phyloP scores from a whole-genome alignment of 2,329 filamentous ascomycete species.

The Hortaea sp. region DNA sequence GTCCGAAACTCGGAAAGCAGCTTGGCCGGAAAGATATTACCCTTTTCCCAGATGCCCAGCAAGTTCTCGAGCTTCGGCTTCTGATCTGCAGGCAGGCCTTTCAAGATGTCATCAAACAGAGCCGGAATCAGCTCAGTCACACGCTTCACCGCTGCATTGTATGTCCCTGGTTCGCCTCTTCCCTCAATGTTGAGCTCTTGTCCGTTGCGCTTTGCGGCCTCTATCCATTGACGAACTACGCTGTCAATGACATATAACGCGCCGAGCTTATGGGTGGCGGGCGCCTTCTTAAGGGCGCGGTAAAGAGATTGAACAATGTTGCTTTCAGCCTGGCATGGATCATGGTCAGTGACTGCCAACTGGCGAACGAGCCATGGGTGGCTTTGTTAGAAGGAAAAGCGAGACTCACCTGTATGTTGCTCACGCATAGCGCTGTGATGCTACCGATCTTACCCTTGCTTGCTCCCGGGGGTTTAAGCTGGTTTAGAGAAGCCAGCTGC shows the following conservation, averaged over 20 bases:
- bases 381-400: not conserved
- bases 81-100: conserved; percentile 81
- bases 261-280: conserved; percentile 91
- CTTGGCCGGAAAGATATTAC: conserved; percentile 72
- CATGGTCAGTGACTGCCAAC: not conserved
- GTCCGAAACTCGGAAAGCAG: conserved; percentile 79
- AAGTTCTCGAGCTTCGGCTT: conserved; percentile 97
- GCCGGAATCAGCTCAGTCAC: conserved; percentile 90
- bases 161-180: conserved; percentile 80
- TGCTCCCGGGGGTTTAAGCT: conserved; percentile 84
- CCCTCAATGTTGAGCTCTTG: conserved; percentile 57
- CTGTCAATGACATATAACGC: conserved; percentile 99
- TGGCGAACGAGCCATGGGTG: not conserved
- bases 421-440: conserved; percentile 78
- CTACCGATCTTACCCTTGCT: conserved; percentile 83
- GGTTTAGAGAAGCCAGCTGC: conserved; percentile 83
- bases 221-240: conserved; percentile 97
- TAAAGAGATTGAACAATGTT: conserved; percentile 92
- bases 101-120: conserved; percentile 91
- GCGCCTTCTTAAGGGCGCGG: conserved; percentile 93
- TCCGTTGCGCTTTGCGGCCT: conserved; percentile 78
- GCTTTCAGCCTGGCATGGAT: conserved; percentile 65
- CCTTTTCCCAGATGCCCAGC: conserved; percentile 96
- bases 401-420: conserved; percentile 70
- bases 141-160: conserved; percentile 88